These are phyloP conservation scores for Boletus rufocinnamomeus DNA, from an alignment of 768 basidiomycete species.

Conservation along the genomic window DNA sequence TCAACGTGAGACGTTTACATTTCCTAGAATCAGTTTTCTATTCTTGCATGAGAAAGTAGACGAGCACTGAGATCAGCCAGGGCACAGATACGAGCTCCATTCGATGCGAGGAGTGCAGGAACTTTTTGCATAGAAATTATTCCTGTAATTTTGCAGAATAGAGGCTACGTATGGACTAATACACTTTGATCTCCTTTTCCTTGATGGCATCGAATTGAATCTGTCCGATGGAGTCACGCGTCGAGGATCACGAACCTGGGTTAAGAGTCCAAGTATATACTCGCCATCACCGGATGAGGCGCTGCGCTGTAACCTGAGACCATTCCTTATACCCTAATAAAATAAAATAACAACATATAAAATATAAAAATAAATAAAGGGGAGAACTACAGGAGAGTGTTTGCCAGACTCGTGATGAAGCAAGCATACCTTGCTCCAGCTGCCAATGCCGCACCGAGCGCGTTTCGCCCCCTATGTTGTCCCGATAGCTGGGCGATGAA, in stretches of 20 bases:
- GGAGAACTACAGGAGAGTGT: neutral
- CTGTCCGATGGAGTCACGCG: neutral
- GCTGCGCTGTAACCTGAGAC: neutral
- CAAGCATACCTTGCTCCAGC: conserved; percentile 1
- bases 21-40: neutral
- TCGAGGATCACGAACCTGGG: neutral
- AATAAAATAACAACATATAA: too few species aligned
- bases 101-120: conserved; percentile 7
- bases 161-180: neutral
- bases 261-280: neutral
- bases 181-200: too few species aligned
- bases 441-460: conserved; percentile 1
- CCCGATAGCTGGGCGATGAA: conserved; percentile 1
- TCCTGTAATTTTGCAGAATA: neutral
- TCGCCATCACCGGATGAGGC: neutral
- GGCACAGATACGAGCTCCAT: neutral
- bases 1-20: conserved; percentile 1
- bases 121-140: neutral
- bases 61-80: neutral
- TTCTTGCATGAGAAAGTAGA: neutral
- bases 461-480: conserved; percentile 2
- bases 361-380: neutral
- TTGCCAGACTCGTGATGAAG: conserved; percentile 7
- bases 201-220: conserved; percentile 1
- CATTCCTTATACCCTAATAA: conserved; percentile 1